phyloP scores from a whole-genome alignment of 2,329 filamentous ascomycete genomes.

The Colletotrichum echinochloae region DNA sequence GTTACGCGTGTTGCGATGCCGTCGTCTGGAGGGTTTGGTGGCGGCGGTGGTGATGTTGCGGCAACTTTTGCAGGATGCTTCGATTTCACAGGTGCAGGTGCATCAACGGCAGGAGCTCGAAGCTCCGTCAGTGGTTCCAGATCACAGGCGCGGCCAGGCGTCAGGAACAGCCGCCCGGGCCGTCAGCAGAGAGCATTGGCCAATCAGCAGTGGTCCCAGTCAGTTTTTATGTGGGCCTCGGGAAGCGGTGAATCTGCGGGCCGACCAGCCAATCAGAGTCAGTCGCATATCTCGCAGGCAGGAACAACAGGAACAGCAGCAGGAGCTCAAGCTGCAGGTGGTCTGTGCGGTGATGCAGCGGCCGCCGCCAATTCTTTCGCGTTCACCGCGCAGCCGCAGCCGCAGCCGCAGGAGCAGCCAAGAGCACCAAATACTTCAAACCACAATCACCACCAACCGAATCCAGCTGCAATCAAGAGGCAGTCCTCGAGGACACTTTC shows the following conservation, averaged over 20 bases:
- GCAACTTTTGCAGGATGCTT: slow-evolving; percentile 17
- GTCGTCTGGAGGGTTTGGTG: not conserved
- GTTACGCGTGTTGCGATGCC: slow-evolving; percentile 14
- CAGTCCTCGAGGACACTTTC: not conserved
- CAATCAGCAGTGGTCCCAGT: not conserved
- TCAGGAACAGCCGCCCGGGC: slow-evolving; percentile 6
- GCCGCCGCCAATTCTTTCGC: slow-evolving; percentile 36
- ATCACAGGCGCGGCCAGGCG: slow-evolving; percentile 4
- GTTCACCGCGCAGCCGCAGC: slow-evolving; percentile 20
- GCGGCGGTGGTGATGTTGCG: not conserved
- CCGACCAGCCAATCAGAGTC: slow-evolving; percentile 23
- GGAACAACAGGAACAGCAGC: not conserved
- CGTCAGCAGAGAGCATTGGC: slow-evolving; percentile 6
- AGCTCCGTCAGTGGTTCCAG: slow-evolving; percentile 15
- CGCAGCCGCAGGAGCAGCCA: not conserved
- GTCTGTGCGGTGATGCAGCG: slow-evolving; percentile 14
- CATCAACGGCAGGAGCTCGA: slow-evolving; percentile 1
- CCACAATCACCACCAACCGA: not conserved
- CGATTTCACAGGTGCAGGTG: not conserved
- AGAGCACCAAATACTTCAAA: slow-evolving; percentile 10
- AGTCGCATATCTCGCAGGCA: slow-evolving; percentile 14
- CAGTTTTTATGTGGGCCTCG: not conserved
- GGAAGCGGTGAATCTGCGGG: not conserved
- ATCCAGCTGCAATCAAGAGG: not conserved
- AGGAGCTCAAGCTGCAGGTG: slow-evolving; percentile 23